Evolutionary conservation across 2,329 filamentous ascomycete species (phyloP), one percentile per base, ranked within the genome.

Genomic region (Paraphaeosphaeria sporulosa): DNA sequence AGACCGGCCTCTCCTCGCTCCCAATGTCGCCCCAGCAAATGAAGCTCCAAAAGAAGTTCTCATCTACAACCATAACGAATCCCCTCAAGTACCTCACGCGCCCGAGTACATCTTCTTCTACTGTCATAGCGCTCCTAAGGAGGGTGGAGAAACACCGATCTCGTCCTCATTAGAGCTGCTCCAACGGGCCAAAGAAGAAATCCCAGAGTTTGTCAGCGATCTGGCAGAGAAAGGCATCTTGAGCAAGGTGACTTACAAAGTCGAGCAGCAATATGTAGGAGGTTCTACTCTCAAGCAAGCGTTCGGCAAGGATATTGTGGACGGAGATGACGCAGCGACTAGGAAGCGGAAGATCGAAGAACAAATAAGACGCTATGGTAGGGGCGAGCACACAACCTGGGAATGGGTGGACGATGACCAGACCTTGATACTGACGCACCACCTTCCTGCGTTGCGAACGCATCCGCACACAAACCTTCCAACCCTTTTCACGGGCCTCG

Each of bases 31-130:
- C 1, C 81, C 82, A 0, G 82, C 82, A 4, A 85, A 83, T 57
- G 81, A 84, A 66, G 76, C 81, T 2, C 80, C 82, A 1, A 82
- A 82, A 62, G 77, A 82, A 51, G 79, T 82, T 0, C 71, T 79
- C 8, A 83, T 84, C 43, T 84, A 83, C 66, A 83, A 78, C 63
- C 83, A 84, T 69, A 85, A 84, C 60, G 83, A 85, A 62, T 83
- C 80, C 0, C 80, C 81, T 0, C 82, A 84, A 61, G 82, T 84
- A 0, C 83, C 83, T 1, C 83, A 84, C 59, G 81, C 82, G 0
- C 82, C 83, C 0, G 82, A 81, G 60, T 84, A 84, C 59, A 80
- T 84, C 51, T 83, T 84, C 66, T 83, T 84, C 72, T 84, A 83
- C 49, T 69, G 74, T 1, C 78, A 83, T 58, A 71, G 68, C 6